phyloP scores from a whole-genome alignment of 345 rosid species.

The Carallia pectinifolia region DNA sequence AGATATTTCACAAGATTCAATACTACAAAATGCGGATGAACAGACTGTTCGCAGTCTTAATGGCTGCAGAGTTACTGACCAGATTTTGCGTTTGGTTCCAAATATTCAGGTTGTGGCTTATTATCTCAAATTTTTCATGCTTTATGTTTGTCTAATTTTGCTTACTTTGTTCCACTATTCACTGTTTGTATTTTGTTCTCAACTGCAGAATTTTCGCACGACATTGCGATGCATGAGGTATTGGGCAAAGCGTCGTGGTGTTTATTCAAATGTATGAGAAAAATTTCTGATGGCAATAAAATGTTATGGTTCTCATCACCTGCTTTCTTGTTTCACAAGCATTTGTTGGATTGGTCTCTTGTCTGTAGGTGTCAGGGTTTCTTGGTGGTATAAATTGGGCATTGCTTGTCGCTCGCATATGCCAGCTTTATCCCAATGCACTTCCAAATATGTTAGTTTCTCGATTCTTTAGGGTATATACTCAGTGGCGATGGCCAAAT shows the following conservation, averaged over 20 bases:
- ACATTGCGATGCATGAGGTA: slow-evolving; percentile 90
- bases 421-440: slow-evolving; percentile 97
- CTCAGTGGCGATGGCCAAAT: slow-evolving; percentile 98
- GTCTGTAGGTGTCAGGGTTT: slow-evolving; percentile 83
- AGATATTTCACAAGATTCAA: slow-evolving; percentile 86
- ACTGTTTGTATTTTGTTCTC: slow-evolving; percentile 24
- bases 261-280: slow-evolving; percentile 82
- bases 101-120: slow-evolving; percentile 69
- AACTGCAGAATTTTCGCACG: slow-evolving; percentile 75
- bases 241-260: slow-evolving; percentile 98
- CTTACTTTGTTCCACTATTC: neutral
- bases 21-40: slow-evolving; percentile 86
- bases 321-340: neutral
- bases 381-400: slow-evolving; percentile 99
- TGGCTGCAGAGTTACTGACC: slow-evolving; percentile 99
- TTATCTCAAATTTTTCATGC: slow-evolving; percentile 2
- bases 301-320: neutral
- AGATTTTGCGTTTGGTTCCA: slow-evolving; percentile 92
- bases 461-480: slow-evolving; percentile 91
- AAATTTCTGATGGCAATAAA: slow-evolving; percentile 16
- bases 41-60: slow-evolving; percentile 98
- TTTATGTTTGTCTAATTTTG: slow-evolving; percentile 3
- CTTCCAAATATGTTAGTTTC: slow-evolving; percentile 87
- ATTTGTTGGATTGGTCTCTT: neutral
- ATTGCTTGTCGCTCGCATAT: slow-evolving; percentile 96